Percentiles rank a stretch among this genome's conserved stretches.
These are phyloP conservation scores for Metschnikowia colocasiae DNA, from an alignment of 805 yeast species.

Conservation along the genomic window DNA sequence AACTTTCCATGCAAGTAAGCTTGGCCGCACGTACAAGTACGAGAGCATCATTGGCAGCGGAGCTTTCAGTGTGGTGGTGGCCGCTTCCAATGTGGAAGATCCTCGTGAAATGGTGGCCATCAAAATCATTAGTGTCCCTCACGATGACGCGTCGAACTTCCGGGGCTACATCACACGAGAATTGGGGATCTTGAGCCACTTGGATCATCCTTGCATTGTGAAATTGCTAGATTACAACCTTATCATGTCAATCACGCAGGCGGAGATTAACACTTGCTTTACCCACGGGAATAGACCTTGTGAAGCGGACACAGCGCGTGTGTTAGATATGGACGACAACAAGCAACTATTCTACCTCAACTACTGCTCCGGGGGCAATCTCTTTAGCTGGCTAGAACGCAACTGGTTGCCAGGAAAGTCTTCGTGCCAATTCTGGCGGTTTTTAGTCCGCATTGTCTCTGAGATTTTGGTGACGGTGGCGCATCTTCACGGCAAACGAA, in stretches of 20 bases:
- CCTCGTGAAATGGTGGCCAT: slow-evolving; percentile 52
- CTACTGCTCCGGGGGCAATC: slow-evolving; percentile 80
- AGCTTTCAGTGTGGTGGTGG: slow-evolving; percentile 61
- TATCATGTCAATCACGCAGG: slow-evolving; percentile 23
- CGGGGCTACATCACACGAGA: slow-evolving; percentile 54
- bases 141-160: slow-evolving; percentile 27
- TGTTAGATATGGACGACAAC: slow-evolving; percentile 19
- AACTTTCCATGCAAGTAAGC: slow-evolving; percentile 13
- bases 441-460: slow-evolving; percentile 60
- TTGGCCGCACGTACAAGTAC: slow-evolving; percentile 11
- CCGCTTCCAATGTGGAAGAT: slow-evolving; percentile 35
- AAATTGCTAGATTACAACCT: slow-evolving; percentile 51
- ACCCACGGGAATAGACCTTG: not conserved
- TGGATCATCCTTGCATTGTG: slow-evolving; percentile 70
- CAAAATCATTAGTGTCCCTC: slow-evolving; percentile 53
- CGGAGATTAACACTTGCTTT: slow-evolving; percentile 22
- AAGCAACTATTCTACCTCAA: slow-evolving; percentile 59
- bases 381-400: slow-evolving; percentile 56
- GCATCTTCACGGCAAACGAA: slow-evolving; percentile 62
- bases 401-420: slow-evolving; percentile 16
- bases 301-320: not conserved
- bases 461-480: slow-evolving; percentile 66
- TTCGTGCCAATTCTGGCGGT: slow-evolving; percentile 35
- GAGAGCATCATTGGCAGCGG: slow-evolving; percentile 55
- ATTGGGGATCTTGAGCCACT: slow-evolving; percentile 53